A percentile compares a stretch with the other conserved stretches of the same genome.
Evolutionary conservation across 2,329 filamentous ascomycete genomes (phyloP).

Genomic region (Xylaria sp.): DNA sequence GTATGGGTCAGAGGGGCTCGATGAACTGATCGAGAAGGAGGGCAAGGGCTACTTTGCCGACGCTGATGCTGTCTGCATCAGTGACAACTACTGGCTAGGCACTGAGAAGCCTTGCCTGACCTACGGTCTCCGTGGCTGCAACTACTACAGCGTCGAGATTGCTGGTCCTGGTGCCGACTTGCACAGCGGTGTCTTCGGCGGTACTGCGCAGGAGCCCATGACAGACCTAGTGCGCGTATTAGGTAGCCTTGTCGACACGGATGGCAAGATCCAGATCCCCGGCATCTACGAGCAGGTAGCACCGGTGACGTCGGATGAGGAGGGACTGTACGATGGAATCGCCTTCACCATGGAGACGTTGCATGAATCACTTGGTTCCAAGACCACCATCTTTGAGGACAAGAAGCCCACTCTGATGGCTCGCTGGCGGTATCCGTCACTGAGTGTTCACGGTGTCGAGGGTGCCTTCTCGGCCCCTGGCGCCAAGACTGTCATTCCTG

Average conservation of each 20-base stretch:
- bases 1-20: constrained; percentile 94
- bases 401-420: constrained; percentile 96
- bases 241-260: constrained; percentile 83
- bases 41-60: constrained; percentile 96
- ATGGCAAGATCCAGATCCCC: constrained; percentile 94
- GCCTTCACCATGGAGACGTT: constrained; percentile 97
- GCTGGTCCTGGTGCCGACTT: constrained; percentile 92
- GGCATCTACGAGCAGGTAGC: constrained; percentile 94
- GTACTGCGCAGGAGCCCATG: constrained; percentile 98
- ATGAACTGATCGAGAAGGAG: constrained; percentile 92
- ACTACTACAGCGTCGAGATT: constrained; percentile 94
- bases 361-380: constrained; percentile 88
- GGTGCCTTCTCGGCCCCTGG: constrained; percentile 93
- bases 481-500: constrained; percentile 98
- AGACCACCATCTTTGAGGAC: constrained; percentile 85
- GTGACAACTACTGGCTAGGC: constrained; percentile 99
- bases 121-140: constrained; percentile 95
- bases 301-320: constrained; percentile 85
- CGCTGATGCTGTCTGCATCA: constrained; percentile 96
- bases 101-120: constrained; percentile 98
- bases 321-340: constrained; percentile 86
- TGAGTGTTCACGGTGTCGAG: constrained; percentile 94
- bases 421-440: constrained; percentile 92
- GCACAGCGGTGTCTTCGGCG: constrained; percentile 96
- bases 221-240: constrained; percentile 89